Conservation (phyloP, 2,329 filamentous ascomycete genomes). For the Periconia sp. region DNA sequence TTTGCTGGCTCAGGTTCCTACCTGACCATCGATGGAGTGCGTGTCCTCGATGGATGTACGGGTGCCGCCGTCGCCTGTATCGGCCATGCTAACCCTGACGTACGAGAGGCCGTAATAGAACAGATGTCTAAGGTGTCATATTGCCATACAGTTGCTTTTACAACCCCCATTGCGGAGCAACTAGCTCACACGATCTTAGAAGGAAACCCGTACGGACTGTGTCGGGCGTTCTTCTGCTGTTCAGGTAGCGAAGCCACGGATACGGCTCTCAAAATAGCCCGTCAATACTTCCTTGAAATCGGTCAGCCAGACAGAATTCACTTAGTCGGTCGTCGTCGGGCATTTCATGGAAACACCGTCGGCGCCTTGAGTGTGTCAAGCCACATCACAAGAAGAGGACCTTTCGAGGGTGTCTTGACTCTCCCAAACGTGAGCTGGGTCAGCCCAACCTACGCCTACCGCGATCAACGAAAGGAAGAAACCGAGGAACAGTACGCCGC, state of each 20-base stretch:
- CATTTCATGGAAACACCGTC: constrained; percentile 70
- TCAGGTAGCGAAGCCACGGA: constrained; percentile 57
- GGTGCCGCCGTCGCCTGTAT: constrained; percentile 74
- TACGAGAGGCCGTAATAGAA: constrained; percentile 59
- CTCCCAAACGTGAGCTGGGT: constrained; percentile 60
- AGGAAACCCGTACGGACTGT: constrained; percentile 52
- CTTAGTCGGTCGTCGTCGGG: constrained; percentile 64
- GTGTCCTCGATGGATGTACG: constrained; percentile 71
- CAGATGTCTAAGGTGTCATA: constrained; percentile 64
- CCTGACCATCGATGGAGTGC: too few relatives aligned
- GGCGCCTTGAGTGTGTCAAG: constrained; percentile 66
- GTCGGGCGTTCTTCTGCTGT: constrained; percentile 57
- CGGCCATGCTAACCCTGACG: constrained; percentile 65
- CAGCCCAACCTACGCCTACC: constrained; percentile 67
- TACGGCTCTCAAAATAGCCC: constrained; percentile 51
- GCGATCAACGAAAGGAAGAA: constrained; percentile 55
- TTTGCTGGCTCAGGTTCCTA: too few relatives aligned
- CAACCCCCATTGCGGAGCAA: constrained; percentile 55
- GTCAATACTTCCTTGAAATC: constrained; percentile 57
- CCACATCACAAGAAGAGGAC: constrained; percentile 58
- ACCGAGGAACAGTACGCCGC: constrained; percentile 60
- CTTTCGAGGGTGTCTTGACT: constrained; percentile 64
- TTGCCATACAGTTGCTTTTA: constrained; percentile 61
- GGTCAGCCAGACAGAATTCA: constrained; percentile 53
- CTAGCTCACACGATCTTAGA: constrained; percentile 49